Percentiles rank a stretch among this genome's conserved stretches.
These are phyloP conservation scores for Cladobotryum mycophilum DNA, from an alignment of 2,329 filamentous ascomycete species.

Conservation along the genomic window DNA sequence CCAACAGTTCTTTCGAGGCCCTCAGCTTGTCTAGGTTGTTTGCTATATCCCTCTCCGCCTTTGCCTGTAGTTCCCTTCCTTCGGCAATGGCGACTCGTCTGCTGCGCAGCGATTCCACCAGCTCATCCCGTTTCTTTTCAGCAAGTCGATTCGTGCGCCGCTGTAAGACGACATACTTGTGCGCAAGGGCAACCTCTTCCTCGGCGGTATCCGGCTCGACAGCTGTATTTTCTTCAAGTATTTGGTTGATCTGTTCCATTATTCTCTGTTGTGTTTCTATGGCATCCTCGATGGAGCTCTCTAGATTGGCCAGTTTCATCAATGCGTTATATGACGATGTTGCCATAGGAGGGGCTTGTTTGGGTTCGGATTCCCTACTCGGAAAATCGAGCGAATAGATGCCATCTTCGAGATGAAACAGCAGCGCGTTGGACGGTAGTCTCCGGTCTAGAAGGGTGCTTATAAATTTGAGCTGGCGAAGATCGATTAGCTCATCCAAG, in stretches of 20 bases:
- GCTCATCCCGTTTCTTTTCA: constrained; percentile 57
- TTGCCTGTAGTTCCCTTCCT: constrained; percentile 54
- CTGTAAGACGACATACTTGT: constrained; percentile 55
- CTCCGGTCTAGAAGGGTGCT: constrained; percentile 64
- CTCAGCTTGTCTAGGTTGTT: constrained; percentile 54
- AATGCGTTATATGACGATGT: constrained; percentile 83
- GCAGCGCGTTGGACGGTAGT: constrained; percentile 72
- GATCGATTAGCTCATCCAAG: constrained; percentile 64
- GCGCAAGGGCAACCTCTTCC: constrained; percentile 42
- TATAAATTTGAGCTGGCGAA: constrained; percentile 72
- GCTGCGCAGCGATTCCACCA: constrained; percentile 58
- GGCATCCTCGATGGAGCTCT: constrained; percentile 87
- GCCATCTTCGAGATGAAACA: constrained; percentile 82
- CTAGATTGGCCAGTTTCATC: constrained; percentile 81
- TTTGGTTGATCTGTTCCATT: constrained; percentile 67
- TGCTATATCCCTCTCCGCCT: constrained; percentile 54
- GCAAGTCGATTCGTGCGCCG: constrained; percentile 58
- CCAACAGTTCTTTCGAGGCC: constrained; percentile 48
- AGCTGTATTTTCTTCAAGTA: constrained; percentile 38
- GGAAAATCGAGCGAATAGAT: constrained; percentile 75
- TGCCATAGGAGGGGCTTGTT: constrained; percentile 43
- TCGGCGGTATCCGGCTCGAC: constrained; percentile 42
- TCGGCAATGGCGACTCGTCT: constrained; percentile 61
- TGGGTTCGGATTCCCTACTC: constrained; percentile 41
- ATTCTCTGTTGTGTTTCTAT: constrained; percentile 68